Conservation (phyloP, 306 rosid species). For the Medicago ruthenica region DNA sequence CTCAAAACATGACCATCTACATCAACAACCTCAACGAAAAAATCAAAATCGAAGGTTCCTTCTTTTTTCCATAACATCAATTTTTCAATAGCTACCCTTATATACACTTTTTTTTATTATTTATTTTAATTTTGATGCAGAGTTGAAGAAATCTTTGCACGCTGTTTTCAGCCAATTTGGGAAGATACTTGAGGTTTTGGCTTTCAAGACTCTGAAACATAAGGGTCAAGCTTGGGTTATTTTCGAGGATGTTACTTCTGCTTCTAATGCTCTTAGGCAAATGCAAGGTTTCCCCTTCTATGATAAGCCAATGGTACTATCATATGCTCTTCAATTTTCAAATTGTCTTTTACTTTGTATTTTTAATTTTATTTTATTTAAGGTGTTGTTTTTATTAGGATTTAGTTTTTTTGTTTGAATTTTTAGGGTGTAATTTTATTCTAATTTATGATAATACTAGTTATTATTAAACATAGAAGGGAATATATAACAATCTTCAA, state of each 20-base stretch:
- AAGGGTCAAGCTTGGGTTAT: conserved; percentile 99
- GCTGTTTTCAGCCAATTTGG: conserved; percentile 98
- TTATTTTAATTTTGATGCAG: conserved; percentile 43
- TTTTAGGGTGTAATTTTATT: conserved; percentile 6
- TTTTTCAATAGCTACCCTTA: background rate
- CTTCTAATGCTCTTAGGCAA: conserved; percentile 91
- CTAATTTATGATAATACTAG: background rate
- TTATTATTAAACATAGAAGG: background rate
- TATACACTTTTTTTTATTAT: background rate
- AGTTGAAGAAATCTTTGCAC: conserved; percentile 84
- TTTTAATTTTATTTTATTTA: background rate
- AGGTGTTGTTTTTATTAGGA: conserved; percentile 2
- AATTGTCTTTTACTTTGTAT: background rate
- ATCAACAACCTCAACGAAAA: conserved; percentile 95
- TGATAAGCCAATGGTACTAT: conserved; percentile 89
- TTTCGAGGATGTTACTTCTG: conserved; percentile 84
- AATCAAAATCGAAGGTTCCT: conserved; percentile 85
- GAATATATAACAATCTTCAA: background rate
- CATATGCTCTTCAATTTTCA: background rate
- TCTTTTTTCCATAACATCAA: background rate
- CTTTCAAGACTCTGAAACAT: conserved; percentile 91
- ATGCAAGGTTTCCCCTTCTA: conserved; percentile 99
- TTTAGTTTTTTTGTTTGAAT: background rate
- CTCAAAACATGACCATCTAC: conserved; percentile 82
- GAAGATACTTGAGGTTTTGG: conserved; percentile 87